These are phyloP conservation scores for Isatis tinctoria DNA, from an alignment of 345 rosid species.

Conservation along the genomic window DNA sequence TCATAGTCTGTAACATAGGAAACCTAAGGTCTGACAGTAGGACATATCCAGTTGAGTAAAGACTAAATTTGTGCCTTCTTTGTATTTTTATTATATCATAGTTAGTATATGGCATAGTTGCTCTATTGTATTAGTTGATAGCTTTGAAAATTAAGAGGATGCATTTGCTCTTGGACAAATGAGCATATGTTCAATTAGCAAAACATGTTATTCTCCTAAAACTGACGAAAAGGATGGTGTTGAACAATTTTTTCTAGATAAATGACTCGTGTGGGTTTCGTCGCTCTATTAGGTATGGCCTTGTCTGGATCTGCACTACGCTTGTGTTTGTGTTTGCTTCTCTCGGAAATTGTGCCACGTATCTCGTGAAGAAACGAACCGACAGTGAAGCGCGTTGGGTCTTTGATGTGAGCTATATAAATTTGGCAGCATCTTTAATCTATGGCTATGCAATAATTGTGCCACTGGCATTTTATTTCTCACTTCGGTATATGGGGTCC, in stretches of 20 bases:
- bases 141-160: background rate
- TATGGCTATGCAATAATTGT: constrained; percentile 76
- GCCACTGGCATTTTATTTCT: constrained; percentile 81
- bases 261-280: constrained; percentile 4
- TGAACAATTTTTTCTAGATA: background rate
- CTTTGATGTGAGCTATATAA: constrained; percentile 81
- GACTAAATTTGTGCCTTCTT: background rate
- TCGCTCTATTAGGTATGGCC: constrained; percentile 68
- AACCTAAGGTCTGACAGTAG: background rate
- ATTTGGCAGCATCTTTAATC: constrained; percentile 55
- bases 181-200: background rate
- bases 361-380: constrained; percentile 60
- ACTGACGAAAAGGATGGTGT: background rate
- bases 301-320: constrained; percentile 87
- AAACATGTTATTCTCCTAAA: background rate
- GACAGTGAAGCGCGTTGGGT: constrained; percentile 58
- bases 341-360: constrained; percentile 84
- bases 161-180: background rate
- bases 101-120: background rate
- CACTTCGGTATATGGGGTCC: constrained; percentile 77
- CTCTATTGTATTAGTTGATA: background rate
- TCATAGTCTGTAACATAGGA: constrained; percentile 2
- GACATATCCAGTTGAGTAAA: background rate
- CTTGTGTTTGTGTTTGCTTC: constrained; percentile 76
- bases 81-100: background rate